Evolutionary conservation across 2,329 filamentous ascomycete genomes (phyloP), one percentile per base, ranked within the genome.

Genomic region (Cladosporium sp.): DNA sequence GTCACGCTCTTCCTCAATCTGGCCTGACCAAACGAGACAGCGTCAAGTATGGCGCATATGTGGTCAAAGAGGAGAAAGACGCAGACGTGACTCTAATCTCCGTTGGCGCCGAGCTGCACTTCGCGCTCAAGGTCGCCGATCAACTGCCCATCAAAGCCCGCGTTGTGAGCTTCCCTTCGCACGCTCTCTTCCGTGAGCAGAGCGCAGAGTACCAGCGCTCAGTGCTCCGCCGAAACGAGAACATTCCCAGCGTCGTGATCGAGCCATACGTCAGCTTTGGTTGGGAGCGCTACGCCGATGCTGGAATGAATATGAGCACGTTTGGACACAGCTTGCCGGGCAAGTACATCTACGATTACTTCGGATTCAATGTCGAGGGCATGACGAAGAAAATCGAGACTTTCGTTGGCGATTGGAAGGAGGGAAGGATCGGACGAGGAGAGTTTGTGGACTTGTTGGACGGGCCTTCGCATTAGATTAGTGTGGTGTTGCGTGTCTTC

Each of bases 201-300:
- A 61, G 72, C 0, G 63, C 72, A 3, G 71, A 76, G 40, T 82
- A 82, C 65, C 78, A 74, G 66, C 74, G 78, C 0, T 64, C 76
- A 1, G 76, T 80, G 1, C 71, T 85, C 47, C 71, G 70, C 47
- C 72, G 74, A 28, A 72, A 75, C 63, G 64, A 60, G 1, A 74
- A 75, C 43, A 62, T 64, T 14, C 68, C 67, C 7, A 55, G 66
- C 3, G 80, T 88, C 15, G 80, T 85, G 4, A 82, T 87, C 43
- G 85, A 88, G 70, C 81, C 83, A 0, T 86, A 84, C 66, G 76
- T 80, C 1, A 74, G 78, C 1, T 80, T 81, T 60, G 82, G 82
- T 0, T 86, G 83, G 83, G 84, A 85, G 71, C 70, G 83, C 19
- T 86, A 85, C 64, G 83, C 82, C 0, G 79, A 84, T 67, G 83